Conservation (phyloP, 208 protist genomes). For the Crithidia bombi region DNA sequence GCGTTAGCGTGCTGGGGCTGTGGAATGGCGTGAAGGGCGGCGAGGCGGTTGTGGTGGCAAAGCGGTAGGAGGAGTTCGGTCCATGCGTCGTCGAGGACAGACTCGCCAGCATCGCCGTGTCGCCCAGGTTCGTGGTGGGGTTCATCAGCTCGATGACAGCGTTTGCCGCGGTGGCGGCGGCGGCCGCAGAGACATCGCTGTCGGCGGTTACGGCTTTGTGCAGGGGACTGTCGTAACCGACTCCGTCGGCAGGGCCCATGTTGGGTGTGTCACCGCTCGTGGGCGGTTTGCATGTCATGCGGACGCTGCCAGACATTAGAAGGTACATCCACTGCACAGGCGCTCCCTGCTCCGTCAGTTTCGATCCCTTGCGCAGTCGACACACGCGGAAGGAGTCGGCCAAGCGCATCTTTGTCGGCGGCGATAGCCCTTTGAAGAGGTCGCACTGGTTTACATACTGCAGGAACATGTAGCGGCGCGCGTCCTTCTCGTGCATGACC, state of each 20-base stretch:
- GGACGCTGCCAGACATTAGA: constrained; percentile 69
- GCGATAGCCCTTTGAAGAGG: constrained; percentile 51
- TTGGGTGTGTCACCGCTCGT: neutral
- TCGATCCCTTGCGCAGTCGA: constrained; percentile 43
- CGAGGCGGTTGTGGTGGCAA: neutral
- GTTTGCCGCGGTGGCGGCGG: neutral
- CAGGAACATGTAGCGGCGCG: constrained; percentile 52
- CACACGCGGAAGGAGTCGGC: constrained; percentile 63
- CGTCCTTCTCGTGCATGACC: constrained; percentile 55
- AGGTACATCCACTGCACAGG: constrained; percentile 84
- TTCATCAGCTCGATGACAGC: constrained; percentile 13
- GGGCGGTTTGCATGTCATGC: constrained; percentile 30
- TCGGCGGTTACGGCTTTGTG: constrained; percentile 8
- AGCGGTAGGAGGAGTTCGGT: constrained; percentile 11
- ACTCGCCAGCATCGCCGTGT: constrained; percentile 7
- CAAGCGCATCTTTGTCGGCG: constrained; percentile 48
- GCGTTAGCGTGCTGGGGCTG: neutral
- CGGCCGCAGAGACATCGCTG: neutral
- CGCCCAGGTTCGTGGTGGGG: neutral
- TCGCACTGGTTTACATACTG: constrained; percentile 55
- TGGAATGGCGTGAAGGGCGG: constrained; percentile 16
- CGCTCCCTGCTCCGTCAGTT: constrained; percentile 47
- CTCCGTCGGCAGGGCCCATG: neutral
- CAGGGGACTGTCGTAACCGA: neutral
- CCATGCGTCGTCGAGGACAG: constrained; percentile 8